Conservation (phyloP, 2,329 filamentous ascomycete species). For the Alternaria sp. region DNA sequence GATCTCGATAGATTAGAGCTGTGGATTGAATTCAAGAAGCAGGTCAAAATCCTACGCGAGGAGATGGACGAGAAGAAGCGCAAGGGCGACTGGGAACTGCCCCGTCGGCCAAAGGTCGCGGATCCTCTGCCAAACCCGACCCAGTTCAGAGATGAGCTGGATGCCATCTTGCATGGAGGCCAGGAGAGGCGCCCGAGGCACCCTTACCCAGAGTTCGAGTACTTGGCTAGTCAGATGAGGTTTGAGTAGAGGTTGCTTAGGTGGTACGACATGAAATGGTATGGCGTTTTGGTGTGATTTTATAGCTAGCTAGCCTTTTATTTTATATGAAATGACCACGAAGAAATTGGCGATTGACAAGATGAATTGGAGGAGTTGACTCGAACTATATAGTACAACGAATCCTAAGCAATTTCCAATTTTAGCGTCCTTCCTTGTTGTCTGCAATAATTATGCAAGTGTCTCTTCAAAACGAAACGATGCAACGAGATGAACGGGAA, state of each 20-base stretch:
- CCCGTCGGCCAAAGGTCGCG: slow-evolving; percentile 6
- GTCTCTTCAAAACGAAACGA: neutral
- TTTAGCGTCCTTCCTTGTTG: neutral
- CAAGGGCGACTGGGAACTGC: slow-evolving; percentile 6
- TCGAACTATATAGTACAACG: slow-evolving; percentile 1
- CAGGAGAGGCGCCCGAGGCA: slow-evolving; percentile 12
- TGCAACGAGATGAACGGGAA: neutral
- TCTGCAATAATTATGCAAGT: neutral
- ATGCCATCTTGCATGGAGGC: slow-evolving; percentile 33
- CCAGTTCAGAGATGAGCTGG: slow-evolving; percentile 35
- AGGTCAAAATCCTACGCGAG: slow-evolving; percentile 54
- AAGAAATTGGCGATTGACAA: neutral
- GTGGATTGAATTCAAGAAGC: slow-evolving; percentile 55
- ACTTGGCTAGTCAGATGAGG: slow-evolving; percentile 5
- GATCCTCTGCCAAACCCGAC: slow-evolving; percentile 2
- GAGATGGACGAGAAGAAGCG: slow-evolving; percentile 47
- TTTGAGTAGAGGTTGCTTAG: slow-evolving; percentile 2
- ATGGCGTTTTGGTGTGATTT: neutral
- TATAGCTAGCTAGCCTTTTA: neutral
- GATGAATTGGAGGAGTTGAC: slow-evolving; percentile 6
- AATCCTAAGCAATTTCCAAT: neutral
- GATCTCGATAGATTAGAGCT: slow-evolving; percentile 52
- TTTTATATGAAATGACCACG: neutral
- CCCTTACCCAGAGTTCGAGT: slow-evolving; percentile 12
- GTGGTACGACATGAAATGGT: neutral